Evolutionary conservation across 768 basidiomycete genomes (phyloP), one percentile per base, ranked within the genome.

Genomic region (Podaxis sp.): DNA sequence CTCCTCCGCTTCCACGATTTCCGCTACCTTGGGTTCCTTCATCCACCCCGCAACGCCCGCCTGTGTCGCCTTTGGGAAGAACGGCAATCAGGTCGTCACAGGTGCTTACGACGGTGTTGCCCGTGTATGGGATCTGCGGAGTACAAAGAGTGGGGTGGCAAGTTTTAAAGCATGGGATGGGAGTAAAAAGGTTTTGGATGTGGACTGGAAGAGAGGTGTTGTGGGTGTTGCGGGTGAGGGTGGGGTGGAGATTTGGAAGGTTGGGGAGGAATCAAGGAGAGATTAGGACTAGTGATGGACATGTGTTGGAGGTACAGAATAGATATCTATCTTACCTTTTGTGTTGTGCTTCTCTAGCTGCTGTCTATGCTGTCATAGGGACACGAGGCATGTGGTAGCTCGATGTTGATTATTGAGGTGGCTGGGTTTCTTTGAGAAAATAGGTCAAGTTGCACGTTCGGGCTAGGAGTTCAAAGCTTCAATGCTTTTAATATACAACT

Each of bases 91-190:
- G 67, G 74, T 90, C 9, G 74, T 87, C 18, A 90, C 83, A 0
- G 92, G 90, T 4, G 82, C 86, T 0, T 91, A 93, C 68, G 91
- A 94, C 59, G 90, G 92, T 10, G 73, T 86, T 1, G 89, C 87
- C 0, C 77, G 90, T 4, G 68, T 93, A 2, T 94, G 90, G 90
- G 91, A 94, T 68, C 68, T 91, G 25, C 79, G 90, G 3, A 92
- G 88, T 65, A 77, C 79, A 14, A 85, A 86, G 65, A 76, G 79
- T 13, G 82, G 89, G 0, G 76, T 93, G 48, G 79, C 87, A 21
- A 84, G 76, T 61, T 87, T 92, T 68, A 81, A 79, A 50, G 80
- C 77, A 1, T 86, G 83, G 82, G 81, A 84, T 5, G 80, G 80
- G 4, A 64, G 61, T 2, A 66, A 67, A 68, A 89, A 89, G 66